Evolutionary conservation across 2,329 filamentous ascomycete genomes (phyloP).

Genomic region (Diaporthe batatas): DNA sequence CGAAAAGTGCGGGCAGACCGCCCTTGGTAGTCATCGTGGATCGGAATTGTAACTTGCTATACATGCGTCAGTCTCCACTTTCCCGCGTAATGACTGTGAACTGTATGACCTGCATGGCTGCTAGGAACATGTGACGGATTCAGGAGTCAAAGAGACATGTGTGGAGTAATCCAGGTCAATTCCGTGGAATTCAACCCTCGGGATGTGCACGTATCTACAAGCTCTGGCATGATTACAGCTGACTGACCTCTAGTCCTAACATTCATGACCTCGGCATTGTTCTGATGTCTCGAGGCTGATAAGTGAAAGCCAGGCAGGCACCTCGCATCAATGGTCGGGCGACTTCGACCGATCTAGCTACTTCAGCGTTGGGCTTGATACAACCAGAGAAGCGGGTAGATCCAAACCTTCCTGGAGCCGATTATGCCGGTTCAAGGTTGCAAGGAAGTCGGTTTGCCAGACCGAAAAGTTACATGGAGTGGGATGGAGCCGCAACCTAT

Average conservation of each 20-base stretch:
- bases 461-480: neutral
- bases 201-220: neutral
- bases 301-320: neutral
- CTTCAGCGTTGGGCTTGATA: neutral
- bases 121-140: neutral
- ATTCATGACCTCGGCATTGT: neutral
- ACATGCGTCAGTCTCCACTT: neutral
- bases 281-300: neutral
- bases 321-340: neutral
- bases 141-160: neutral
- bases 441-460: neutral
- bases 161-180: neutral
- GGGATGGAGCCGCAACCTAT: slow-evolving; percentile 17
- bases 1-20: neutral
- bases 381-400: neutral
- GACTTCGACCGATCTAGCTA: neutral
- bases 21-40: neutral
- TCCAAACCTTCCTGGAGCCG: slow-evolving; percentile 8
- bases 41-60: neutral
- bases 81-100: neutral
- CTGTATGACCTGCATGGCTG: neutral
- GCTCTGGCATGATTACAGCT: neutral
- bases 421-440: slow-evolving; percentile 22
- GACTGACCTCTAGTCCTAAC: neutral
- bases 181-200: too few relatives aligned